Base-by-base conservation (phyloP, 208 protist species). In the Acanthamoeba polyphaga region DNA sequence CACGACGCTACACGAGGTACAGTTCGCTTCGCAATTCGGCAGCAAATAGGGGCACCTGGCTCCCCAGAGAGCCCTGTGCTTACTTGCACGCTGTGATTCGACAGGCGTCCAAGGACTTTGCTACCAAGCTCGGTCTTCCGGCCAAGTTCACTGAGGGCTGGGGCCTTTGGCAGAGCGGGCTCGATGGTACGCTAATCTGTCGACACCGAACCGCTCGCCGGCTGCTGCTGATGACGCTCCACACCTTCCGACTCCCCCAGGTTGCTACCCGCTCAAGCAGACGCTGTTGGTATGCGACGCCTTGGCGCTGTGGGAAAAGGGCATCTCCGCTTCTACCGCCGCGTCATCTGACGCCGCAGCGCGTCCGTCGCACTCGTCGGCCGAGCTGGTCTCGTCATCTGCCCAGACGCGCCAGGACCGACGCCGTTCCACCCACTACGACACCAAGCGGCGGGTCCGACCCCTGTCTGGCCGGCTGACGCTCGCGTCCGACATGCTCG, bases 221-320 rank as follows among this genome's bases (percentile, higher is more conserved):
- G 43, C 43, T 49, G 43, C 43, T 49, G 43, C 43, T 49, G 43
- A 49, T 60, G 38, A 32, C 29, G 27, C 66, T 74, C 66, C 29
- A 74, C 29, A 34, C 5, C 66, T 29, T 72, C 29, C 43, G 1
- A 4, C 43, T 10, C 3, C 19, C 58, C 7, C 66, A 72, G 66
- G 66, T 72, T 72, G 78, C 38, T 51, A 51, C 10, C 78, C 78
- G 43, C 78, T 87, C 27, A 51, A 60, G 49, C 49, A 87, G 49
- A 87, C 49, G 43, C 22, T 34, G 49, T 19, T 51, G 51, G 78
- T 87, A 0, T 87, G 78, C 51, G 78, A 87, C 51, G 51, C 51
- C 12, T 51, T 87, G 78, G 29, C 78, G 22, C 78, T 62, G 51
- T 87, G 78, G 78, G 78, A 87, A 32, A 87, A 87, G 78, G 66